Evolutionary conservation across 352 stramenopile species (phyloP), one percentile per base, ranked within the genome.

Genomic region (Phytophthora idaei): DNA sequence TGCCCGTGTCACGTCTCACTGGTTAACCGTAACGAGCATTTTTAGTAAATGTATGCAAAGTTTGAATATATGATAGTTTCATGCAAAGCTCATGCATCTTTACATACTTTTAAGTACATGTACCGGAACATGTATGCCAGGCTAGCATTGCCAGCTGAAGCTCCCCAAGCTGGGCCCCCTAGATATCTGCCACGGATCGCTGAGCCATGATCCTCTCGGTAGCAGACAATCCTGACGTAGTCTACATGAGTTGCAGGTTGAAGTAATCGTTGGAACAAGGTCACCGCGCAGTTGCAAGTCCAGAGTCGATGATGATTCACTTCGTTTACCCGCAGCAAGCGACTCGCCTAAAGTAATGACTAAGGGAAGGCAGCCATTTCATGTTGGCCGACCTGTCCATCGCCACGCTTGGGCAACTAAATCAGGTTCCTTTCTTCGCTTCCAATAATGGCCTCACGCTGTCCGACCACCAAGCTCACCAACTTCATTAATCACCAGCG

Each of bases 261-360:
- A 37, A 50, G 37, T 59, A 28, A 29, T 59, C 25, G 37, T 21
- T 49, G 12, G 8, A 55, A 45, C 9, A 27, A 50, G 21, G 11
- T 9, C 58, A 29, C 47, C 34, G 9, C 47, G 45, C 57, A 56
- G 32, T 37, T 64, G 52, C 61, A 57, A 57, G 46, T 36, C 45
- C 27, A 41, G 6, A 14, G 34, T 14, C 36, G 54, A 55, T 39
- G 45, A 44, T 42, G 14, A 44, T 55, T 56, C 39, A 65, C 63
- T 71, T 71, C 57, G 28, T 61, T 59, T 59, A 51, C n/a, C 17
- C 10, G 28, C 34, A 47, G 42, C 21, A 15, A 41, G 34, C 17
- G 12, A 14, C 50, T 53, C 34, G 42, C 48, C 42, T 67, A 47
- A 12, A 17, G 17, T 45, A 49, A 3, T 57, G 56, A 66, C 42